Conservation (phyloP, 805 yeast species). For the Hanseniaspora pseudoguilliermondii region DNA sequence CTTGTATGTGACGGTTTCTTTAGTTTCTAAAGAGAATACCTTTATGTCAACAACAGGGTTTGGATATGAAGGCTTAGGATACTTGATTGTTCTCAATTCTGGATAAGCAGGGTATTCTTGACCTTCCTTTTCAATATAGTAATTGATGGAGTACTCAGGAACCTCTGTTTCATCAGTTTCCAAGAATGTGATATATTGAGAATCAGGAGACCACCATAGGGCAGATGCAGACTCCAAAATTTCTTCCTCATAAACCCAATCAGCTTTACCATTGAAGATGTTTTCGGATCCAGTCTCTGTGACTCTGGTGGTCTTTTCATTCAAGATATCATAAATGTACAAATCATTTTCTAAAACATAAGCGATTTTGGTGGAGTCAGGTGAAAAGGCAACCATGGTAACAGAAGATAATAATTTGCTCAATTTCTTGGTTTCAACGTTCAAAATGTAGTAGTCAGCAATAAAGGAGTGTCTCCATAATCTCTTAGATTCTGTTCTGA, state of each 20-base stretch:
- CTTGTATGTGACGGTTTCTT: constrained; percentile 28
- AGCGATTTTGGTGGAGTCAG: constrained; percentile 52
- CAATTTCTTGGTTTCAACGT: constrained; percentile 23
- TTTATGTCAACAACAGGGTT: constrained; percentile 55
- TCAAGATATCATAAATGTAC: constrained; percentile 36
- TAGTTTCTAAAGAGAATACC: constrained; percentile 30
- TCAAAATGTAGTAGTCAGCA: constrained; percentile 34
- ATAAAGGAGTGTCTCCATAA: constrained; percentile 45
- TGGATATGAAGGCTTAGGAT: constrained; percentile 72
- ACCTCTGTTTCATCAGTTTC: constrained; percentile 64
- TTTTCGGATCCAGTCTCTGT: constrained; percentile 60
- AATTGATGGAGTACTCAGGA: constrained; percentile 60
- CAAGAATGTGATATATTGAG: constrained; percentile 50
- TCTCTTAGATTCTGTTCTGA: constrained; percentile 48
- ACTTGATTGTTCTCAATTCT: constrained; percentile 46
- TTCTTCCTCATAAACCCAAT: constrained; percentile 92
- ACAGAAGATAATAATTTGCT: constrained; percentile 25
- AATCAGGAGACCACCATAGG: constrained; percentile 79
- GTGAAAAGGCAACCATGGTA: constrained; percentile 57
- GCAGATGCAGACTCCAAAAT: constrained; percentile 59
- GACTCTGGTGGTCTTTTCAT: constrained; percentile 32
- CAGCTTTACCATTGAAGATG: constrained; percentile 78
- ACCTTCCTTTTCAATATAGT: constrained; percentile 39
- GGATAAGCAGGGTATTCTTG: constrained; percentile 45
- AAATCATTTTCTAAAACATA: constrained; percentile 59